These are phyloP conservation scores for Setaria italica DNA, from an alignment of 202 grass and related monocot species.

Conservation along the genomic window DNA sequence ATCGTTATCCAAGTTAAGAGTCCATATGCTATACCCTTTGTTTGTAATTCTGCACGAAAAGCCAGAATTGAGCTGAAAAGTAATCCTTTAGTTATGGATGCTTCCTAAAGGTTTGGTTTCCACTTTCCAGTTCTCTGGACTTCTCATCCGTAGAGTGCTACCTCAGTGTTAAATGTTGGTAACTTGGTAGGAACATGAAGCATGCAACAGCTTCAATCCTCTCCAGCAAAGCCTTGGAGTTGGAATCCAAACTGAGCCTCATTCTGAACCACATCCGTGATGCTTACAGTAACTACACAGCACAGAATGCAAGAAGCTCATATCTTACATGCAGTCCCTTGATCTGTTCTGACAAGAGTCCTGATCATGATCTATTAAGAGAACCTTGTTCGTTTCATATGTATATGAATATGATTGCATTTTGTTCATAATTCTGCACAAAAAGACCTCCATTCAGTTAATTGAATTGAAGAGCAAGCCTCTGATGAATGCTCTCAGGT, in stretches of 20 bases:
- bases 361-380: too few species aligned
- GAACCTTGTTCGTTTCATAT: too few species aligned
- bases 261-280: not conserved
- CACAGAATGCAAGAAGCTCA: slow-evolving; percentile 7
- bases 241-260: not conserved
- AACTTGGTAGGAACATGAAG: not conserved
- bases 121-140: not conserved
- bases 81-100: not conserved
- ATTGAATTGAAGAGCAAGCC: not conserved
- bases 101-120: not conserved
- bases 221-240: not conserved
- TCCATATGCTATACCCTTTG: too few species aligned
- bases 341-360: not conserved
- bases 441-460: not conserved
- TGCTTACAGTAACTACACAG: slow-evolving; percentile 12
- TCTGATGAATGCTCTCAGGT: not conserved
- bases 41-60: too few species aligned
- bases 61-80: too few species aligned
- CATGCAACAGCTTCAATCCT: not conserved
- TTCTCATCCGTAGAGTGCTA: not conserved
- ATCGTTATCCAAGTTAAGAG: not conserved
- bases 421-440: not conserved
- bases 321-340: slow-evolving; percentile 27
- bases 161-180: too few species aligned
- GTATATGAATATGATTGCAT: not conserved